Evolutionary conservation across 1,284 basidiomycete genomes (phyloP), one percentile per base, ranked within the genome.

Genomic region (Heterobasidion occidentale): DNA sequence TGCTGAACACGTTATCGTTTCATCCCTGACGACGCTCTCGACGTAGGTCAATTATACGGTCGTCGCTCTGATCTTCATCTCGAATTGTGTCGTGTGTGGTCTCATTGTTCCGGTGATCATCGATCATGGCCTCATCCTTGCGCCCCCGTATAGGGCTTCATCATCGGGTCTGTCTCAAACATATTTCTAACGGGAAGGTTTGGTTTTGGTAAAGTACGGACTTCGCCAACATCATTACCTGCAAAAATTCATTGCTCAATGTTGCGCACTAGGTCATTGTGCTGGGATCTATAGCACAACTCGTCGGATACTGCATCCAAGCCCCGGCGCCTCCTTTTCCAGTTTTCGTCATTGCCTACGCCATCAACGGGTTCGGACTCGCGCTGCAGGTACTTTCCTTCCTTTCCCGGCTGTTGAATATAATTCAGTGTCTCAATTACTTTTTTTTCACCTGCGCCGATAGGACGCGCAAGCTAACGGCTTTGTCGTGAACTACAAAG

Each of bases 261-360:
- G 11, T 36, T 33, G 9, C 19, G 5, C 14, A 36, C 9, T 44
- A 71, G 70, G 58, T 64, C 33, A 63, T 60, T 34, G 54, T 46
- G 50, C 42, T 59, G 67, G 74, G 76, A 27, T 68, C 76, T 5
- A 47, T 62, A 1, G 54, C 65, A 11, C 69, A 76, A 51, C 59
- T 70, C 1, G 58, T 80, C 9, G 81, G 74, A 1, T 87, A 84
- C 63, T 59, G 68, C 4, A 69, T 88, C 38, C 76, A 83, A 61
- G 73, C 78, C n/a, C 71, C 83, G 15, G 79, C 78, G 2, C 74
- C 79, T 0, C 86, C 86, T 2, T 90, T 85, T 63, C 84, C 85
- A 1, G 73, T 77, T 1, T 85, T 86, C 60, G 77, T 79, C 9
- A 65, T 86, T 33, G 74, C 77, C 0, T 86, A 78, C 62, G 68